Conservation (phyloP, 768 basidiomycete species). For the Mycena kentingensis region DNA sequence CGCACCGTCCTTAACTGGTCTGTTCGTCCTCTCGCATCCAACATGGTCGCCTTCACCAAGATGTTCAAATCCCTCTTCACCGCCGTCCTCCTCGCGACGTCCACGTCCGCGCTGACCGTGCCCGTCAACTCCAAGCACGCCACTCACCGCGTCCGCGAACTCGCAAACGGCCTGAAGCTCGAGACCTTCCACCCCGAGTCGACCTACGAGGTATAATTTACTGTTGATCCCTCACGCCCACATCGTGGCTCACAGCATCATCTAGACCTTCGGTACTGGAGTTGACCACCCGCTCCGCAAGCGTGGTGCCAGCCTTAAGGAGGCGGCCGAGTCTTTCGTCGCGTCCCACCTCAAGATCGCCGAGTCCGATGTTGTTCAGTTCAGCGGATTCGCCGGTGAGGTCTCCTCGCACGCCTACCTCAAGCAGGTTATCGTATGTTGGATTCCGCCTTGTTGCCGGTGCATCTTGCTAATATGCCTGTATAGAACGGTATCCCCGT, state of each 20-base stretch:
- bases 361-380: slow-evolving; percentile 23
- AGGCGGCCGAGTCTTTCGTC: slow-evolving; percentile 34
- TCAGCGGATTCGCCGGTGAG: slow-evolving; percentile 25
- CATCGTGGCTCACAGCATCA: not conserved
- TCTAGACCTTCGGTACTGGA: slow-evolving; percentile 32
- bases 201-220: slow-evolving; percentile 34
- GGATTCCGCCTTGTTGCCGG: not conserved
- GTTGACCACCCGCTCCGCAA: slow-evolving; percentile 27
- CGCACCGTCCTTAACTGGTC: slow-evolving; percentile 14
- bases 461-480: not conserved
- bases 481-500: slow-evolving; percentile 31
- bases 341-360: slow-evolving; percentile 29
- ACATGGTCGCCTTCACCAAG: slow-evolving; percentile 32
- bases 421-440: slow-evolving; percentile 33
- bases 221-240: not conserved
- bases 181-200: slow-evolving; percentile 40
- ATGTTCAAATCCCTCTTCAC: slow-evolving; percentile 33
- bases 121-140: slow-evolving; percentile 33
- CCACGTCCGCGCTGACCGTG: slow-evolving; percentile 29
- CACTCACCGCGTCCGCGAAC: slow-evolving; percentile 33
- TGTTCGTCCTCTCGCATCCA: not conserved
- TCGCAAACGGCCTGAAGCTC: slow-evolving; percentile 34
- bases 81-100: slow-evolving; percentile 32
- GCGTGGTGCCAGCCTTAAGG: slow-evolving; percentile 28
- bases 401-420: slow-evolving; percentile 32